A percentile compares a stretch with the other conserved stretches of the same genome.
Conservation (phyloP, 352 stramenopile genomes). For the Phytopythium litorale region DNA sequence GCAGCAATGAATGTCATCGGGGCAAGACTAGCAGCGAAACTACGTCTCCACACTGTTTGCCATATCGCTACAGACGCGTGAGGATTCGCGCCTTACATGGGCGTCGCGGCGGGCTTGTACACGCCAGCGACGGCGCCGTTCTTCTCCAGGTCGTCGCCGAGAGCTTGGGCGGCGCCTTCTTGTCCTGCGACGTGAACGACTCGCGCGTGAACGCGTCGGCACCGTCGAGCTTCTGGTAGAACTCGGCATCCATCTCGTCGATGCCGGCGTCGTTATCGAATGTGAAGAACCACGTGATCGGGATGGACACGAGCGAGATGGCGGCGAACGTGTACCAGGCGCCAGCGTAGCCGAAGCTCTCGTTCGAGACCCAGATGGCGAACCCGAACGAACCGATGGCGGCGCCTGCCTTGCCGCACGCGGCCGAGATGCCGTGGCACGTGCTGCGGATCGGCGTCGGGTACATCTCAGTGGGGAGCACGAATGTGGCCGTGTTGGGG, state of each 20-base stretch:
- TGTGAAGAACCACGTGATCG: slow-evolving; percentile 19
- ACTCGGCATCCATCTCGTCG: slow-evolving; percentile 19
- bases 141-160: neutral
- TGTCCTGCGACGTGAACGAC: neutral
- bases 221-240: slow-evolving; percentile 9
- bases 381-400: slow-evolving; percentile 66
- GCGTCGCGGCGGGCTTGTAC: neutral
- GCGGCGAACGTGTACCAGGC: slow-evolving; percentile 59
- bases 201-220: slow-evolving; percentile 1
- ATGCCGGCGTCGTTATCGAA: slow-evolving; percentile 16
- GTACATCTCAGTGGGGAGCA: slow-evolving; percentile 88
- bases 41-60: no score
- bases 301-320: slow-evolving; percentile 50
- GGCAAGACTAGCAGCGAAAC: no score
- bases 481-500: slow-evolving; percentile 83
- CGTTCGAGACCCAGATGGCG: slow-evolving; percentile 37
- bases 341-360: neutral
- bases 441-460: slow-evolving; percentile 81
- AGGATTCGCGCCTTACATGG: neutral
- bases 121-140: neutral
- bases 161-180: neutral
- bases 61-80: no score
- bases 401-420: slow-evolving; percentile 82
- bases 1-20: no score
- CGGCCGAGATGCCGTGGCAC: slow-evolving; percentile 72